Evolutionary conservation across 495 filamentous ascomycete species (phyloP).

Genomic region (Penicillium longicatenatum): DNA sequence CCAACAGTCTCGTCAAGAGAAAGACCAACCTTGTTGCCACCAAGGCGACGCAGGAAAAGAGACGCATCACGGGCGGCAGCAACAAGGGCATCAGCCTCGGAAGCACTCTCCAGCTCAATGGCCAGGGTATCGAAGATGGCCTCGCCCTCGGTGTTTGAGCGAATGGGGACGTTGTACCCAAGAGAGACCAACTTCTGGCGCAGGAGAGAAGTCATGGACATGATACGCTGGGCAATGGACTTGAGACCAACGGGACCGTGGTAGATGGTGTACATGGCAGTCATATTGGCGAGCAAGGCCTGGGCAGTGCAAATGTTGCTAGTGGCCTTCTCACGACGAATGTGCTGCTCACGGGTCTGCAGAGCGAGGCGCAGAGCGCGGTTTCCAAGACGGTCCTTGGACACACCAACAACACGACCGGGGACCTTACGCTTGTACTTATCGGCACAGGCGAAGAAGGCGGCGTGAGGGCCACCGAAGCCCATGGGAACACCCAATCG

Average conservation of each 20-base stretch:
- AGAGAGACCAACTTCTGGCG: slow-evolving; percentile 65
- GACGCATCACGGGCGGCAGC: slow-evolving; percentile 50
- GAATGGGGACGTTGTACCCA: slow-evolving; percentile 63
- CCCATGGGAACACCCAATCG: slow-evolving; percentile 92
- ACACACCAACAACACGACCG: slow-evolving; percentile 88
- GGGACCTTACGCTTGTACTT: slow-evolving; percentile 97
- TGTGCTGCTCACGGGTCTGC: slow-evolving; percentile 97
- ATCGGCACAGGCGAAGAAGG: slow-evolving; percentile 92
- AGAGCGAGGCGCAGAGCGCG: slow-evolving; percentile 85
- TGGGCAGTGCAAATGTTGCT: slow-evolving; percentile 99
- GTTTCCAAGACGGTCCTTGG: slow-evolving; percentile 86
- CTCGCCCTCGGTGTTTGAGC: slow-evolving; percentile 55
- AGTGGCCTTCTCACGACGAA: slow-evolving; percentile 95
- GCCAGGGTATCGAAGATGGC: slow-evolving; percentile 81
- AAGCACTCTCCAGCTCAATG: slow-evolving; percentile 52
- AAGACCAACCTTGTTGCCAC: slow-evolving; percentile 61
- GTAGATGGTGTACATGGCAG: slow-evolving; percentile 95
- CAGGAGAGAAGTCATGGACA: slow-evolving; percentile 69
- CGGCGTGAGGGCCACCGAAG: slow-evolving; percentile 93
- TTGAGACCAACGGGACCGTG: slow-evolving; percentile 87
- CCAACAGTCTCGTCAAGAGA: slow-evolving; percentile 75
- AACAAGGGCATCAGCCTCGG: slow-evolving; percentile 52
- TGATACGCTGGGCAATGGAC: slow-evolving; percentile 77
- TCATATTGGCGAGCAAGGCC: slow-evolving; percentile 95
- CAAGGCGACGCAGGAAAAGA: slow-evolving; percentile 68